phyloP scores from a whole-genome alignment of 1,284 basidiomycete species.

The Irpex rosettiformis region DNA sequence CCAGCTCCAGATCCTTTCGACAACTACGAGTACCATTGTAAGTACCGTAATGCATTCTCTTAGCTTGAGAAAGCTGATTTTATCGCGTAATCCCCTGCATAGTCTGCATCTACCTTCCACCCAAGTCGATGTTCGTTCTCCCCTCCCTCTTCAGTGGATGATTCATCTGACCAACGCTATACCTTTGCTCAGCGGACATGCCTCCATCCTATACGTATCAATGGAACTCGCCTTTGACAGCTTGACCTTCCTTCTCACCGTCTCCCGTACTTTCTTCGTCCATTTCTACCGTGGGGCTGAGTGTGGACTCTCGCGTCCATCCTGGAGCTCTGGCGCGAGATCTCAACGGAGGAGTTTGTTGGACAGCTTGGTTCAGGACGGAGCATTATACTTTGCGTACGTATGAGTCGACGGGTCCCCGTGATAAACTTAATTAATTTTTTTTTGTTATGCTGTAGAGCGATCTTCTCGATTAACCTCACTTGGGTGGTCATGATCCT shows the following conservation, averaged over 20 bases:
- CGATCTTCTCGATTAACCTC: constrained; percentile 1
- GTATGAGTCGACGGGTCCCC: not conserved
- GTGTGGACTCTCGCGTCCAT: not conserved
- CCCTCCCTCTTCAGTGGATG: not conserved
- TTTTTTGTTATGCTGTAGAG: not conserved
- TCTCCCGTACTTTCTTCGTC: not conserved
- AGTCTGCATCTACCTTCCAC: not conserved
- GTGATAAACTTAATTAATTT: not conserved
- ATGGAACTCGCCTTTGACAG: not conserved
- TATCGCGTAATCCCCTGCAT: too few relatives aligned
- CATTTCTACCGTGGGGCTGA: not conserved
- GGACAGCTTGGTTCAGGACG: not conserved
- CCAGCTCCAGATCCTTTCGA: not conserved
- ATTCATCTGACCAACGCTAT: not conserved
- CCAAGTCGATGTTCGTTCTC: not conserved
- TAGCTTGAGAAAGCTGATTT: not conserved
- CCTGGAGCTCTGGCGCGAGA: not conserved
- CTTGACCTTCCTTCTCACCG: not conserved
- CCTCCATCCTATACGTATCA: not conserved
- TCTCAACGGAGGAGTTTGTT: not conserved
- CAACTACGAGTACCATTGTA: not conserved
- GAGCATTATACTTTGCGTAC: not conserved
- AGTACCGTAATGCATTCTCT: not conserved
- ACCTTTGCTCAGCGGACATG: not conserved
- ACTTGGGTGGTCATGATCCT: constrained; percentile 2